Percentiles rank a stretch among this genome's conserved stretches.
Evolutionary conservation across 1,139 yeast species (phyloP).

Genomic region (Nakaseomyces kungkrabaensis): DNA sequence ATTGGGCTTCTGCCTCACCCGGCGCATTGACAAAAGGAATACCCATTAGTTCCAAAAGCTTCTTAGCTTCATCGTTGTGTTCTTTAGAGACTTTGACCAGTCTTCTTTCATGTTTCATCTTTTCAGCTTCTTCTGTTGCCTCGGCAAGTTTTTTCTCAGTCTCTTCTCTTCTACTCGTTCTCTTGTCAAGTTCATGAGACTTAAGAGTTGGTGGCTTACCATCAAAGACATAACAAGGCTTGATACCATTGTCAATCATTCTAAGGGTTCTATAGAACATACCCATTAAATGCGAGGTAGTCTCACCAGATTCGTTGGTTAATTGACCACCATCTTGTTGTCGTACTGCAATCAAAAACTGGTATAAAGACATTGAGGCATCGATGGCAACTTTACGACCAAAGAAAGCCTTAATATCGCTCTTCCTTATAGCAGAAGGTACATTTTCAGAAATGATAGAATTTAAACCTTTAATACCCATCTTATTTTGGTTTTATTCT

Average conservation of each 20-base stretch:
- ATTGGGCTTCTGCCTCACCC: constrained; percentile 97
- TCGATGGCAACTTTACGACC: constrained; percentile 92
- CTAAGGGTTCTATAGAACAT: constrained; percentile 87
- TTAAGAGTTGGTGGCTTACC: constrained; percentile 84
- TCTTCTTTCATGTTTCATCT: constrained; percentile 77
- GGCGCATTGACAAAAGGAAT: constrained; percentile 91
- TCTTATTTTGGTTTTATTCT: constrained; percentile 17
- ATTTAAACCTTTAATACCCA: constrained; percentile 68
- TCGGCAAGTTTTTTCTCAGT: constrained; percentile 50
- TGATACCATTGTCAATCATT: constrained; percentile 81
- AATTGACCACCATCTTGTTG: constrained; percentile 95
- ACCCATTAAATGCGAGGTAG: constrained; percentile 93
- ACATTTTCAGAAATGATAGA: constrained; percentile 76
- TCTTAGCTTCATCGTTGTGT: constrained; percentile 90
- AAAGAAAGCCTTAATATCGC: constrained; percentile 74
- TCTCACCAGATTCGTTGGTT: constrained; percentile 80
- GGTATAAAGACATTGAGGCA: constrained; percentile 84
- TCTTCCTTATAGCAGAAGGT: constrained; percentile 66
- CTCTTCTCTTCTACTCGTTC: constrained; percentile 71
- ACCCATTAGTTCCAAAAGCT: constrained; percentile 77
- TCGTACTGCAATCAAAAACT: constrained; percentile 88
- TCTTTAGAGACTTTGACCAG: constrained; percentile 80
- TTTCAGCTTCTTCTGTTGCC: constrained; percentile 50
- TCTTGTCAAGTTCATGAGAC: constrained; percentile 85
- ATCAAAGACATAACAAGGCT: constrained; percentile 93